Evolutionary conservation across 2,329 filamentous ascomycete species (phyloP), one percentile per base, ranked within the genome.

Genomic region (Penicillium concentricum): DNA sequence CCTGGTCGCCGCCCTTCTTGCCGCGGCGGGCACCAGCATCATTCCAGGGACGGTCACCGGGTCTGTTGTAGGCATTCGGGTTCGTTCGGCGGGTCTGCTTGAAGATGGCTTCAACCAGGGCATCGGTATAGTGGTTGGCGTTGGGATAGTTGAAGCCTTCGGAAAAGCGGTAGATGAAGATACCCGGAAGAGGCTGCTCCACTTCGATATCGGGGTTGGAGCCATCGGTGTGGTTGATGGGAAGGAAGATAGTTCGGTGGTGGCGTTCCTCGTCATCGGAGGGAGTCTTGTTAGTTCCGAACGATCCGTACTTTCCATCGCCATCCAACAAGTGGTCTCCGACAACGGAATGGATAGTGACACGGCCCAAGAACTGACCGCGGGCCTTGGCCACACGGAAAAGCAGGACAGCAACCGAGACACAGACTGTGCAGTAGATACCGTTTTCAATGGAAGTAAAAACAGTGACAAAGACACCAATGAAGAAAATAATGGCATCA

Each of bases 111-210:
- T 82, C 76, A 2, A 86, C 84, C 49, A 96, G 81, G 68, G 91
- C 85, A 68, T 97, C 92, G 55, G 96, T 84, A 62, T 95, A 92
- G 71, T 91, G 87, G 68, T 91, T 91, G 20, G 92, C 92, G 66
- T 96, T 99, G 58, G 93, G 91, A 69, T 97, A 99, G 76, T 94
- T 96, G 81, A 96, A 96, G 42, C 92, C 91, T 77, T 97, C 93
- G 0, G 89, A 87, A 74, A 96, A 97, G 43, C 93, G 87, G 78
- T 96, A 97, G 69, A 97, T 96, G 76, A 97, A 96, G 63, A 99
- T 84, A 51, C 94, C 94, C 0, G 93, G 93, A 67, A 94, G 91
- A 0, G 94, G 92, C 53, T 85, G 85, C 60, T 90, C 82, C n/a
- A 96, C 80, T 12, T 88, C 82, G 45, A 97, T 82, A 26, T 88